phyloP scores from a whole-genome alignment of 225 moss, liverwort and hornwort species.

The Ulota crispa region DNA sequence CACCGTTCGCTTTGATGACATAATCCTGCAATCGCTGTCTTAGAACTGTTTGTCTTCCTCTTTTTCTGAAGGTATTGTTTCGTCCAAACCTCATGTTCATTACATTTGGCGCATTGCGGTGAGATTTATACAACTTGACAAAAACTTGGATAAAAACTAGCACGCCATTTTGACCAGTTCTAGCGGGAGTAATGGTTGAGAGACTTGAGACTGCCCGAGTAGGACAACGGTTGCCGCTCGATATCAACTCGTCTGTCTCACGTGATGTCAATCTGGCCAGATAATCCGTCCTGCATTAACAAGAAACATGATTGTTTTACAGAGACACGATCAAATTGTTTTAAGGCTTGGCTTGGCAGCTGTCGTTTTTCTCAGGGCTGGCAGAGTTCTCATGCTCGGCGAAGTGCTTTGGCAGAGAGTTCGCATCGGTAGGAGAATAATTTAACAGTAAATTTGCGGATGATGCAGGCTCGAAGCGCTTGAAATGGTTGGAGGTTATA shows the following conservation, averaged over 20 bases:
- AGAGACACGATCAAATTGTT: not conserved
- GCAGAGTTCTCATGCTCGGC: conserved; percentile 8
- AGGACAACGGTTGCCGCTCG: not conserved
- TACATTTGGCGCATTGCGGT: too few relatives aligned
- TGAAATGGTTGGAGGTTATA: not conserved
- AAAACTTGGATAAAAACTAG: too few relatives aligned
- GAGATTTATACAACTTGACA: not conserved
- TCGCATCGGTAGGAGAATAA: not conserved
- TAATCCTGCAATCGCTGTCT: not conserved
- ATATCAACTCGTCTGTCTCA: not conserved
- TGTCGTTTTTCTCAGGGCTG: not conserved
- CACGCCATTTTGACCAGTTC: not conserved
- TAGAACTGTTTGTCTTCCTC: not conserved
- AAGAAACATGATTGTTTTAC: not conserved
- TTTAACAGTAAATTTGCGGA: not conserved
- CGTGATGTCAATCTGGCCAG: not conserved
- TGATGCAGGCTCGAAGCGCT: not conserved
- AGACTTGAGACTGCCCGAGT: not conserved
- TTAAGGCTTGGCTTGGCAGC: not conserved
- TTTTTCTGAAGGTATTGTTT: not conserved
- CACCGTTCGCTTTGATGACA: not conserved
- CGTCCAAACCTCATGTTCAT: not conserved
- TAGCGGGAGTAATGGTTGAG: not conserved
- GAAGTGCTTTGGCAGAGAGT: not conserved
- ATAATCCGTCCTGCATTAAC: not conserved